Evolutionary conservation across 208 protist species (phyloP).

Genomic region (Acanthamoeba quina): DNA sequence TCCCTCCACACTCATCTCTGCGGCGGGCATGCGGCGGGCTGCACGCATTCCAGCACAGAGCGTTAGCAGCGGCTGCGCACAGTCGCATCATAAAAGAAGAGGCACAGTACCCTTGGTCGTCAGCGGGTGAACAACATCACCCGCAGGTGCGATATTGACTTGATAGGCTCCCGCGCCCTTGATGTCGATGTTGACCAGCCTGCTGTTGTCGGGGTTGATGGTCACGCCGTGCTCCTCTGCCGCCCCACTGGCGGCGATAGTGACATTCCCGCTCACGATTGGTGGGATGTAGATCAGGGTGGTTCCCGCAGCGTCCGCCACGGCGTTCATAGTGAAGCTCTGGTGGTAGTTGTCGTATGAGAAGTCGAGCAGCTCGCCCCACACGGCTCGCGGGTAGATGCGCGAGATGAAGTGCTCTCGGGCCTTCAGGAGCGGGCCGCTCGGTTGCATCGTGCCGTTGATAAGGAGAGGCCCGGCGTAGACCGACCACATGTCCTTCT

Average conservation of each 20-base stretch:
- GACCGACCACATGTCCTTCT: conserved; percentile 11
- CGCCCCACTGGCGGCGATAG: neutral
- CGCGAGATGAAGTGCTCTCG: neutral
- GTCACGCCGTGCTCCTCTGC: neutral
- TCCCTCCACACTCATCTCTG: neutral
- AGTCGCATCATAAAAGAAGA: no score
- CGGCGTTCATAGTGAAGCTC: no score
- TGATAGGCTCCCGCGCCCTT: neutral
- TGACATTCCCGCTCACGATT: neutral
- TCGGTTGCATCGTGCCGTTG: conserved; percentile 30
- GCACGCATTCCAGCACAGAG: no score
- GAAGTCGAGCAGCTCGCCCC: neutral
- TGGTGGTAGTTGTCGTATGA: neutral
- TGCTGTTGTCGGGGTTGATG: neutral
- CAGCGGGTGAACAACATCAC: neutral
- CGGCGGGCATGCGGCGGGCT: no score
- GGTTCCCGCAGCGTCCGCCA: neutral
- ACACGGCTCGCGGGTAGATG: neutral
- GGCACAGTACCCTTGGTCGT: no score
- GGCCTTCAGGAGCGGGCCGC: neutral
- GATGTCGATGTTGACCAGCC: neutral
- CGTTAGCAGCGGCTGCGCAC: no score
- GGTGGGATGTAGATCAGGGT: neutral
- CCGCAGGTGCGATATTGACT: neutral
- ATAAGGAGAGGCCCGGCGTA: neutral